Conservation (phyloP, 78 protist species). For the Salpingoeca rosetta region DNA sequence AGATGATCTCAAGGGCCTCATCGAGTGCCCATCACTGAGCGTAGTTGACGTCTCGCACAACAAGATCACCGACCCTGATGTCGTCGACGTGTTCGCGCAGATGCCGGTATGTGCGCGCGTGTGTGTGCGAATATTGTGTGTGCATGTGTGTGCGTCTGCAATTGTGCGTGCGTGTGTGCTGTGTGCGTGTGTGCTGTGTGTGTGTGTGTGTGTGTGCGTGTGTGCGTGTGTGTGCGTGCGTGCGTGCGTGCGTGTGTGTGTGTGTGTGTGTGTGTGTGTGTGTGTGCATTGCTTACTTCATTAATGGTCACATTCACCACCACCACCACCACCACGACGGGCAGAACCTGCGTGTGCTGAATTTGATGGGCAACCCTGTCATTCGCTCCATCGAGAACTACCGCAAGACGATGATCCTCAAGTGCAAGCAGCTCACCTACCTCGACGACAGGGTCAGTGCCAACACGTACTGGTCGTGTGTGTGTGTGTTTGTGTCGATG, state of each 20-base stretch:
- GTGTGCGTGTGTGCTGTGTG: too few relatives aligned
- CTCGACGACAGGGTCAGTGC: too few relatives aligned
- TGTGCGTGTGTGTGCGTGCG: too few relatives aligned
- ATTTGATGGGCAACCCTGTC: slow-evolving; percentile 39
- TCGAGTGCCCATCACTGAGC: not conserved
- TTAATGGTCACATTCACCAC: not conserved
- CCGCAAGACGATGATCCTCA: slow-evolving; percentile 34
- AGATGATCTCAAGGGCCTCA: slow-evolving; percentile 14
- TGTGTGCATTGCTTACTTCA: not conserved
- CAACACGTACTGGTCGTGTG: too few relatives aligned
- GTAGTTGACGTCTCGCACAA: slow-evolving; percentile 47
- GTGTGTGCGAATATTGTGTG: too few relatives aligned
- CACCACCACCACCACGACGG: too few relatives aligned
- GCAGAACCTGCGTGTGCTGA: not conserved
- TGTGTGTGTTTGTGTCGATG: not conserved
- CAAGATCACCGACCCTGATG: slow-evolving; percentile 42
- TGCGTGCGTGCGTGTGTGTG: too few relatives aligned
- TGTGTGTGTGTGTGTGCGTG: not conserved
- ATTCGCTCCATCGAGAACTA: slow-evolving; percentile 24
- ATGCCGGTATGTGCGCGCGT: slow-evolving; percentile 45
- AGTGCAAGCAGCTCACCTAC: slow-evolving; percentile 28
- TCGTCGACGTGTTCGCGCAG: slow-evolving; percentile 29
- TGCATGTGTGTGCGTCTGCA: too few relatives aligned
- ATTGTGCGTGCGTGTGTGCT: too few relatives aligned
- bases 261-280: not conserved